Percentiles rank a stretch among this genome's conserved stretches.
Evolutionary conservation across 495 filamentous ascomycete species (phyloP).

Genomic region (Hyaloscypha bicolor): DNA sequence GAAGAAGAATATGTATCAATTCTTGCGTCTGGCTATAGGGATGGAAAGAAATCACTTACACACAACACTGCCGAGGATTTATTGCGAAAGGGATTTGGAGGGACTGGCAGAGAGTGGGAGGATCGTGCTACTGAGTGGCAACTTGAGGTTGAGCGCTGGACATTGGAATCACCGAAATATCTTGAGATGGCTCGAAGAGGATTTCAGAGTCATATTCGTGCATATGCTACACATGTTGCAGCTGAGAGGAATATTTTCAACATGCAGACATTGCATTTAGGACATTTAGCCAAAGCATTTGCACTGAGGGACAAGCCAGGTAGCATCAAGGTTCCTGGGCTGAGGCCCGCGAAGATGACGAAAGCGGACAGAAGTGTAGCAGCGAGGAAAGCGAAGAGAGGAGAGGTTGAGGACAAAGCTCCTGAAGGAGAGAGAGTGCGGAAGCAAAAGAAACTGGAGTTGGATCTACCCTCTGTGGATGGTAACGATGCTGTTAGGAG

Average conservation of each 20-base stretch:
- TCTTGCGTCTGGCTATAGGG: conserved; percentile 44
- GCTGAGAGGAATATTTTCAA: conserved; percentile 84
- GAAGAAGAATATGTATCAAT: conserved; percentile 89
- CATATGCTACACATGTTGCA: conserved; percentile 90
- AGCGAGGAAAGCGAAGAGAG: conserved; percentile 36
- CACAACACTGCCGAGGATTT: conserved; percentile 53
- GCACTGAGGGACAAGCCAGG: conserved; percentile 85
- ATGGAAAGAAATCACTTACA: conserved; percentile 36
- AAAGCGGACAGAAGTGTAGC: conserved; percentile 35
- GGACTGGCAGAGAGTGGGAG: conserved; percentile 59
- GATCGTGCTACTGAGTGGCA: conserved; percentile 76
- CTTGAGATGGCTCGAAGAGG: conserved; percentile 77
- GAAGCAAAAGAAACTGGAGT: conserved; percentile 33
- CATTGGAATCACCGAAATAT: conserved; percentile 57
- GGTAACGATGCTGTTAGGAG: conserved; percentile 66
- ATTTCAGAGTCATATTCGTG: conserved; percentile 88
- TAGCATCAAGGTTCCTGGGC: conserved; percentile 74
- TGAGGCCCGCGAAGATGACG: conserved; percentile 40
- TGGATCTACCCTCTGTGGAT: conserved; percentile 40
- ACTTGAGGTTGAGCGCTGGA: conserved; percentile 72
- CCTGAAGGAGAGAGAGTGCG: conserved; percentile 30
- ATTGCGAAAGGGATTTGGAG: conserved; percentile 55
- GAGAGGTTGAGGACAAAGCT: conserved; percentile 38
- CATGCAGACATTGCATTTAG: conserved; percentile 84
- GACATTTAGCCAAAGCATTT: conserved; percentile 93